Evolutionary conservation across 108 stramenopile species (phyloP).

Genomic region (Bacterosira constricta): DNA sequence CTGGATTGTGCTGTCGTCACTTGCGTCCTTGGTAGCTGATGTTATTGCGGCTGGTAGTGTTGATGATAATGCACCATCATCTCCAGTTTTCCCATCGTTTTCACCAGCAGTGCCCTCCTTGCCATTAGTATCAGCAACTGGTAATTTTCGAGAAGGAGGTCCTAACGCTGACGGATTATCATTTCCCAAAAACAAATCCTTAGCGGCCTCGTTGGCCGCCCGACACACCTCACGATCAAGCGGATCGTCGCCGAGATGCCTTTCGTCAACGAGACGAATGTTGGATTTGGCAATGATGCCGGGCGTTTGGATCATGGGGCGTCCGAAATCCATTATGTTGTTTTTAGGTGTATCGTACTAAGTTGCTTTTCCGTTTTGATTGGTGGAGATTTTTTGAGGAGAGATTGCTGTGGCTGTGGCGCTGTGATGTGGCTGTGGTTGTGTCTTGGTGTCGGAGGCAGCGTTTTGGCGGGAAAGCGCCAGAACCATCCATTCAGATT

Average conservation of each 20-base stretch:
- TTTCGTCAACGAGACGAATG: slow-evolving; percentile 38
- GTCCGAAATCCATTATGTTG: slow-evolving; percentile 48
- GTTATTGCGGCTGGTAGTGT: no score
- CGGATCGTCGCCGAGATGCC: slow-evolving; percentile 32
- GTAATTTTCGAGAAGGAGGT: not conserved
- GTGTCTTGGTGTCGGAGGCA: not conserved
- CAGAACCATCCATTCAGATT: no score
- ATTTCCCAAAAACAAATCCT: slow-evolving; percentile 64
- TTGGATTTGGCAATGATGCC: slow-evolving; percentile 48
- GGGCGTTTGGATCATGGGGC: slow-evolving; percentile 31
- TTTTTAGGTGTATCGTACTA: no score
- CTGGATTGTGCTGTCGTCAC: not conserved
- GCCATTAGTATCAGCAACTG: not conserved
- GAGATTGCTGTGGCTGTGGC: not conserved
- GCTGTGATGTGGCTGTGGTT: not conserved
- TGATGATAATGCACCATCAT: no score
- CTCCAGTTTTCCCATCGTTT: not conserved
- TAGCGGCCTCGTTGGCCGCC: slow-evolving; percentile 77
- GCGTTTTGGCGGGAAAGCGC: no score
- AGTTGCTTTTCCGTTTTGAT: no score
- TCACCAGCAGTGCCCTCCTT: not conserved
- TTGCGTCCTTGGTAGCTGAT: not conserved
- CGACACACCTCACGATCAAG: slow-evolving; percentile 33
- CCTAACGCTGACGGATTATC: slow-evolving; percentile 35
- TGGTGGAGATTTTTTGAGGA: no score